Percentiles rank a stretch among this genome's conserved stretches.
Evolutionary conservation across 1,284 basidiomycete genomes (phyloP).

Genomic region (Mixia osmundae): DNA sequence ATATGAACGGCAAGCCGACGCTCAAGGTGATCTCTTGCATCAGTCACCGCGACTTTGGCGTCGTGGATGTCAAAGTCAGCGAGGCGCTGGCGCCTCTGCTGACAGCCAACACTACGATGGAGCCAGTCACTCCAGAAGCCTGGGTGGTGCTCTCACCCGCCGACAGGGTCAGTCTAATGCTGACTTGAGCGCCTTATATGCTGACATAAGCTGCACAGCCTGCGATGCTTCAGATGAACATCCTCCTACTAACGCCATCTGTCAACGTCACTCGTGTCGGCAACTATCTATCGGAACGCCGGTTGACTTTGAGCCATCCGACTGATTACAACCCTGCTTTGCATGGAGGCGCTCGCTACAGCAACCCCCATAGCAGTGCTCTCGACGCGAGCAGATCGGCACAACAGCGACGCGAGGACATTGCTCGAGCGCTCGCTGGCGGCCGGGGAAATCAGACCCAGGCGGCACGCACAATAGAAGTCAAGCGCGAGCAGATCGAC

Average conservation of each 20-base stretch:
- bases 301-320: slow-evolving; percentile 60
- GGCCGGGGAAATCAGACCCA: neutral
- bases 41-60: no score
- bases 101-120: slow-evolving; percentile 23
- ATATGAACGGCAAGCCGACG: no score
- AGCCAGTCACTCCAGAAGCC: slow-evolving; percentile 28
- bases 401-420: slow-evolving; percentile 8
- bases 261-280: slow-evolving; percentile 65
- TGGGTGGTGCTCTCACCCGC: slow-evolving; percentile 26
- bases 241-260: slow-evolving; percentile 77
- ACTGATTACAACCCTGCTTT: slow-evolving; percentile 31
- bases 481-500: slow-evolving; percentile 79
- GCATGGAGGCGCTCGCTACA: slow-evolving; percentile 42
- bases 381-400: slow-evolving; percentile 16
- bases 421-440: slow-evolving; percentile 3
- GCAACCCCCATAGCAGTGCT: slow-evolving; percentile 75
- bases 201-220: slow-evolving; percentile 27
- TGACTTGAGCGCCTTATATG: neutral
- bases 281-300: slow-evolving; percentile 33
- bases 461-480: slow-evolving; percentile 43
- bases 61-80: slow-evolving; percentile 4
- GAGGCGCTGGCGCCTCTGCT: slow-evolving; percentile 13
- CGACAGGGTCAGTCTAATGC: slow-evolving; percentile 20
- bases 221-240: slow-evolving; percentile 52
- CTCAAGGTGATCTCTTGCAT: no score